Conservation (phyloP, 1,284 basidiomycete species). For the Leccinum angustisporum region DNA sequence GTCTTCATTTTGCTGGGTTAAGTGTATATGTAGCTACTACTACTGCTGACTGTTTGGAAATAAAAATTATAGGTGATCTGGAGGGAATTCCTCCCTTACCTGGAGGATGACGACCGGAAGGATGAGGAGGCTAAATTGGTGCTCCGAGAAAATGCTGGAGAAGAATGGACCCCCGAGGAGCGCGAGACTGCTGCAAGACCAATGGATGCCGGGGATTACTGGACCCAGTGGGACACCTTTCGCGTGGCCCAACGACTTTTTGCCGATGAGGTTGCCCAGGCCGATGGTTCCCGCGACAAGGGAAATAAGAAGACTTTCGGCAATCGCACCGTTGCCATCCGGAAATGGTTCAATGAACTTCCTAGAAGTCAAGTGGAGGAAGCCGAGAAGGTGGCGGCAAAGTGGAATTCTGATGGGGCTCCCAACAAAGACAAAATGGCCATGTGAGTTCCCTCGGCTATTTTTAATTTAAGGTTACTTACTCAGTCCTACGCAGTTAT, state of each 20-base stretch:
- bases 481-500: background rate
- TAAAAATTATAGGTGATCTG: background rate
- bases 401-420: background rate
- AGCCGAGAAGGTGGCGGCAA: background rate
- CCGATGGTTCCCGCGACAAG: background rate
- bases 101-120: background rate
- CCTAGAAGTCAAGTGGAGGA: background rate
- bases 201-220: background rate
- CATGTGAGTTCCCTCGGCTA: background rate
- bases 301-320: background rate
- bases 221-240: background rate
- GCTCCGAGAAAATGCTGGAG: background rate
- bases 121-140: background rate
- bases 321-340: background rate
- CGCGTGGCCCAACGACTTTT: background rate
- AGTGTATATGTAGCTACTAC: background rate
- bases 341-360: background rate
- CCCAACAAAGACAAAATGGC: background rate
- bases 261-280: background rate
- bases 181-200: background rate
- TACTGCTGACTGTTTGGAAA: background rate
- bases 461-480: background rate
- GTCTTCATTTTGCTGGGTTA: background rate
- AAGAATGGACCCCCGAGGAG: background rate
- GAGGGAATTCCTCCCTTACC: background rate